Conservation (phyloP, 2,329 filamentous ascomycete genomes). For the Pyricularia sp. region DNA sequence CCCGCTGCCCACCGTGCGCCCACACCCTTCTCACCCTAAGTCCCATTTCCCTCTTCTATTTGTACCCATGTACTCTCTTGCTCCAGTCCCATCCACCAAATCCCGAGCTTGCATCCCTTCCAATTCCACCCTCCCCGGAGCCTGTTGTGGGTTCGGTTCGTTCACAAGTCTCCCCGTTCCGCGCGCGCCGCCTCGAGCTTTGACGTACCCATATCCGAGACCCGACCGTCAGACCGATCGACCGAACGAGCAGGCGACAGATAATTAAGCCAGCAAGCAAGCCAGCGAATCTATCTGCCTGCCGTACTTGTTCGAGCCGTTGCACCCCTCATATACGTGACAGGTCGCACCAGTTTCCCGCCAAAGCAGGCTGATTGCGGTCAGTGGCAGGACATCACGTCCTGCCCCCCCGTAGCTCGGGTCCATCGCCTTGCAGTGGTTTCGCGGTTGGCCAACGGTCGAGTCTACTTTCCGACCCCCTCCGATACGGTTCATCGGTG, state of each 20-base stretch:
- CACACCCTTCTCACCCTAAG: neutral
- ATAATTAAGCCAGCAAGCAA: neutral
- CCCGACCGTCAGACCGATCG: neutral
- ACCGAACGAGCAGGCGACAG: neutral
- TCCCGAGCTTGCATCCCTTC: neutral
- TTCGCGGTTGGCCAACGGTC: neutral
- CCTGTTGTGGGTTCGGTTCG: neutral
- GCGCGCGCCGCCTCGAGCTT: neutral
- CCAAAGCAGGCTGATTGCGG: neutral
- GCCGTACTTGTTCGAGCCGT: neutral
- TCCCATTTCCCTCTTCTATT: conserved; percentile 1
- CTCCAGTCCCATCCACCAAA: neutral
- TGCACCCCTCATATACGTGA: neutral
- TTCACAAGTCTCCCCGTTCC: neutral
- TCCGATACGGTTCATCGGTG: neutral
- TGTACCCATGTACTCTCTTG: conserved; percentile 2
- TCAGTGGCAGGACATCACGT: neutral
- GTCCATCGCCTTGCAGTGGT: neutral
- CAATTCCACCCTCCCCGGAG: neutral
- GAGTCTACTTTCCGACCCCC: neutral
- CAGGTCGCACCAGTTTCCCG: neutral
- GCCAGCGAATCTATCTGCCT: neutral
- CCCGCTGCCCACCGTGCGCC: neutral
- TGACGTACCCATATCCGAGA: neutral
- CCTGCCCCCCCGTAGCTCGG: neutral